Conservation (phyloP, 2,329 filamentous ascomycete species). For the Fusarium vanettenii region DNA sequence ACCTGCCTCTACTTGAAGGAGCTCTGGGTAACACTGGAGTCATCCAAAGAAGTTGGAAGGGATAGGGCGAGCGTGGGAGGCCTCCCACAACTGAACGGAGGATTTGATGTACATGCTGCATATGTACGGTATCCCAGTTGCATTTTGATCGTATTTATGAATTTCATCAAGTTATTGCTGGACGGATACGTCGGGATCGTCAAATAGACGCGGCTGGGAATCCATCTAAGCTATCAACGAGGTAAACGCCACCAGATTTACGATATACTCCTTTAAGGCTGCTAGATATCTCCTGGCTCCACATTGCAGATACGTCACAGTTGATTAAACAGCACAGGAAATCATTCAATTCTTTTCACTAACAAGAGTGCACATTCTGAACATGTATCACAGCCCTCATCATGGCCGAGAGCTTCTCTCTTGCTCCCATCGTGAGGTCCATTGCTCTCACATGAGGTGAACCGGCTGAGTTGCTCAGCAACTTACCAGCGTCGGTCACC, state of each 20-base stretch:
- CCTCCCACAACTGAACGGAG: background rate
- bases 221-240: background rate
- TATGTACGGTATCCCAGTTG: background rate
- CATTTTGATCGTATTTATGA: background rate
- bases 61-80: background rate
- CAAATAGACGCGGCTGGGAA: background rate
- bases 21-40: background rate
- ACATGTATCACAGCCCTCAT: background rate
- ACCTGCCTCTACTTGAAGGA: background rate
- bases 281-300: background rate
- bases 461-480: background rate
- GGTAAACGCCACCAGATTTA: background rate
- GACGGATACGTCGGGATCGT: background rate
- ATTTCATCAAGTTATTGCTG: background rate
- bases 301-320: background rate
- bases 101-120: background rate
- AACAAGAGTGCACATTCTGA: slow-evolving; percentile 2
- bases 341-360: slow-evolving; percentile 10
- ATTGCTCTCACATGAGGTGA: background rate
- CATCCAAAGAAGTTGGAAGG: background rate
- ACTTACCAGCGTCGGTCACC: slow-evolving; percentile 42
- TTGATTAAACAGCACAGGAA: background rate
- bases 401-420: background rate
- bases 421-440: background rate
- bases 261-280: background rate